phyloP scores from a whole-genome alignment of 805 yeast genomes.

The Candida khao-thaluensis region DNA sequence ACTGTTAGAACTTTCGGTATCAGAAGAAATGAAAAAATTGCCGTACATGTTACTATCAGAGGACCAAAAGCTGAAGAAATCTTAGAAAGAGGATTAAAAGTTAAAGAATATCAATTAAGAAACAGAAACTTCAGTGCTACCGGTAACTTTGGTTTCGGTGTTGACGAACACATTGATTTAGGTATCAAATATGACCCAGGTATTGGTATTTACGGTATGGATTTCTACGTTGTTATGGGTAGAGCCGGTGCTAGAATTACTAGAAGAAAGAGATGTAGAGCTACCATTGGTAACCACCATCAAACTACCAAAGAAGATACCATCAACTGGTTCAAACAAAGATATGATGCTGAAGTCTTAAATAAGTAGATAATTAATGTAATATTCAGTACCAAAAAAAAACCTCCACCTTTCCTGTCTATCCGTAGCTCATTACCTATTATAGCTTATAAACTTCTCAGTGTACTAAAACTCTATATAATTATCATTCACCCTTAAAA shows the following conservation, averaged over 20 bases:
- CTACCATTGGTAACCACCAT: conserved; percentile 90
- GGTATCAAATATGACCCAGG: conserved; percentile 99
- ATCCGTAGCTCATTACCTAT: no score
- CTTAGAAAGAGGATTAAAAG: conserved; percentile 99
- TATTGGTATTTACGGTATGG: conserved; percentile 99
- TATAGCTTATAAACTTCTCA: no score
- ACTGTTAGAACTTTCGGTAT: conserved; percentile 99
- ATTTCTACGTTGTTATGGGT: conserved; percentile 98
- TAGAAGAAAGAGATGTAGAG: conserved; percentile 95
- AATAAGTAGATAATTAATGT: conserved; percentile 52
- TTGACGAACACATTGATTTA: conserved; percentile 98
- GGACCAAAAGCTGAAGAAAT: conserved; percentile 97
- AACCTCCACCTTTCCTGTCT: no score
- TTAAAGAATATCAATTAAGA: conserved; percentile 97
- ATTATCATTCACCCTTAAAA: no score
- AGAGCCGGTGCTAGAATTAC: conserved; percentile 99
- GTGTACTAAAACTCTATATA: no score
- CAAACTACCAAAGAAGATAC: conserved; percentile 89
- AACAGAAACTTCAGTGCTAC: conserved; percentile 95
- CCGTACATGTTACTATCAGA: conserved; percentile 99
- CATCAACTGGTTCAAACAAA: conserved; percentile 98
- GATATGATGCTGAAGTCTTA: conserved; percentile 98
- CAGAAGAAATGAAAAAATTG: conserved; percentile 99
- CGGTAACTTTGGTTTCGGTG: conserved; percentile 99
- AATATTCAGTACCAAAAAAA: conserved; percentile 3